A percentile compares a stretch with the other conserved stretches of the same genome.
Evolutionary conservation across 2,329 filamentous ascomycete genomes (phyloP).

Genomic region (Orbilia brochopaga): DNA sequence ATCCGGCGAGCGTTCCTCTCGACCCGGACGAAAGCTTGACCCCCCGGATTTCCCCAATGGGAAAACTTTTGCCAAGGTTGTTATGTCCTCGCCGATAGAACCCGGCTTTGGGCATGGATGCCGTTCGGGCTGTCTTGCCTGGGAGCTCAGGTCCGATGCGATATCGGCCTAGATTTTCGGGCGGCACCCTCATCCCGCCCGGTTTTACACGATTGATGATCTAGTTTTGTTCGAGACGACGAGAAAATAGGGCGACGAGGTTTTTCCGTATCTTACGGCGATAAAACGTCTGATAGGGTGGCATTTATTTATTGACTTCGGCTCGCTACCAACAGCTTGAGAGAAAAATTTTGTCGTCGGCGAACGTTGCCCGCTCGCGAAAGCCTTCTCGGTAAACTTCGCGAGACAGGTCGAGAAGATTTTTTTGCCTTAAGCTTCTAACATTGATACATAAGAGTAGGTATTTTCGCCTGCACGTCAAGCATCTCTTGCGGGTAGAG

Average conservation of each 20-base stretch:
- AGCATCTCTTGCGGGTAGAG: too few relatives aligned
- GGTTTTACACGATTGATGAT: neutral
- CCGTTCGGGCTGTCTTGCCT: neutral
- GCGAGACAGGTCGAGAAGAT: too few relatives aligned
- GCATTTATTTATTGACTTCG: constrained; percentile 31
- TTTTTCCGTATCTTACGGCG: neutral
- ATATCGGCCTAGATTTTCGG: constrained; percentile 37
- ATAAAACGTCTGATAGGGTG: constrained; percentile 37
- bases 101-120: neutral
- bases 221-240: neutral
- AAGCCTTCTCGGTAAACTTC: neutral
- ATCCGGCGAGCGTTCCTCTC: too few relatives aligned
- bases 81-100: constrained; percentile 41
- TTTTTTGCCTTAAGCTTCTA: too few relatives aligned
- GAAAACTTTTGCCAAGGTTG: constrained; percentile 38
- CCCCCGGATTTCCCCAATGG: neutral
- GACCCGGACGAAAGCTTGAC: too few relatives aligned
- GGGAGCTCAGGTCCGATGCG: constrained; percentile 9
- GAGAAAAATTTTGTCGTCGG: constrained; percentile 41
- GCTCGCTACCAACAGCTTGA: neutral
- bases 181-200: neutral
- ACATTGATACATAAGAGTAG: too few relatives aligned
- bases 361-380: constrained; percentile 30
- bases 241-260: constrained; percentile 14
- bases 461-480: too few relatives aligned